These are phyloP conservation scores for Nepenthes mirabilis DNA, from an alignment of 148 eudicot species.

Conservation along the genomic window DNA sequence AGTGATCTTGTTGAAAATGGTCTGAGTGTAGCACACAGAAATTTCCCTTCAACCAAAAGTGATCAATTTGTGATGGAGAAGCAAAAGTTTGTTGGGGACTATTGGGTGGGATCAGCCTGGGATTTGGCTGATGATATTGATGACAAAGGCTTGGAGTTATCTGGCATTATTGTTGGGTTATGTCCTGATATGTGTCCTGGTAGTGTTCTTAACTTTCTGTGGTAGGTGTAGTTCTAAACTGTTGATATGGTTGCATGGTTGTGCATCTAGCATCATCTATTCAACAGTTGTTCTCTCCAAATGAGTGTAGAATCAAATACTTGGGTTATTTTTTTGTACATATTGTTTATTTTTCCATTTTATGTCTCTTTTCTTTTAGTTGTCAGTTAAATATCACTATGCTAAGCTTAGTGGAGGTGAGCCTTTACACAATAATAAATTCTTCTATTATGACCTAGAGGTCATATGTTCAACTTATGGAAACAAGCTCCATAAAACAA, in stretches of 20 bases:
- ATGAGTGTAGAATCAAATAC: too few species aligned
- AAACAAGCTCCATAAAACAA: too few species aligned
- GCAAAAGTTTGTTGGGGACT: constrained; percentile 19
- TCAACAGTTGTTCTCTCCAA: not conserved
- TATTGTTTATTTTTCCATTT: too few species aligned
- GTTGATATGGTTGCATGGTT: not conserved
- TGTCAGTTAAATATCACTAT: too few species aligned
- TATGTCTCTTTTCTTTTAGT: too few species aligned
- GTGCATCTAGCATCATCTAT: not conserved
- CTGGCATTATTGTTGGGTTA: constrained; percentile 51
- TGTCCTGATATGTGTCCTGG: constrained; percentile 99
- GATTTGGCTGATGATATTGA: constrained; percentile 36
- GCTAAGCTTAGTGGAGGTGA: too few species aligned
- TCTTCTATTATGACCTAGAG: too few species aligned
- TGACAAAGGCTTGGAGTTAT: constrained; percentile 42
- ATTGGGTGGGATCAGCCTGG: constrained; percentile 24
- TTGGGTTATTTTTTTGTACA: too few species aligned
- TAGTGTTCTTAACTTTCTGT: constrained; percentile 12
- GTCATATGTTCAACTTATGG: too few species aligned
- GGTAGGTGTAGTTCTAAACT: not conserved
- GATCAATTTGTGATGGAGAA: constrained; percentile 1
- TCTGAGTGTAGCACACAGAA: constrained; percentile 22
- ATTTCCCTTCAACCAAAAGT: constrained; percentile 14
- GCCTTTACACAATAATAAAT: too few species aligned
- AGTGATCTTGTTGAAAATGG: constrained; percentile 31